Base-by-base conservation (phyloP, 2,329 filamentous ascomycete genomes). In the Botryotinia calthae region DNA sequence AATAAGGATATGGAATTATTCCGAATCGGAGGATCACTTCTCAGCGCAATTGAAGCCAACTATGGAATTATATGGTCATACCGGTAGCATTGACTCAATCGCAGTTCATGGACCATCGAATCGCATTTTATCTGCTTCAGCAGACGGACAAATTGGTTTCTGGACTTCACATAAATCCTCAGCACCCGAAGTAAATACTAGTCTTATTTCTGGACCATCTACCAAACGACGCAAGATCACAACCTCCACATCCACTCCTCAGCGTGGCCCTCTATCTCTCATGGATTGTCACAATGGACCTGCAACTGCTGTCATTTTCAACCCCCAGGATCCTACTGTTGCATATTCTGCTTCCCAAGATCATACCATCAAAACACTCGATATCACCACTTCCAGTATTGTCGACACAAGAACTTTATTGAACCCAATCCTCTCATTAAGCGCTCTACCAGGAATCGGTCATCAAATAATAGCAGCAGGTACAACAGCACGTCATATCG, bases 301-400 rank as follows among this genome's bases (percentile, higher is more conserved):
- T 25, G 93, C 95, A 62, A 93, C 93, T 1, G 92, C 91, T 71
- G 92, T 91, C 54, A 87, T 94, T 65, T 98, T 99, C 85, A 93
- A 97, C 82, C 91, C 91, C 7, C 87, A 89, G 71, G 95, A 98
- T 82, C 84, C 90, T 18, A 97, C 93, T 22, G 93, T 98, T 58
- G 95, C 93, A 64, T 98, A 99, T 85, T 95, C 94, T 1, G 90
- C 91, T 34, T 97, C 94, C 28, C 92, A 93, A 84, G 97, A 99
- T 84, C 95, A 97, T 85, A 93, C 93, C 1, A 85, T 98, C 77
- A 91, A 91, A 76, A 98, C 96, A 0, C 92, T 97, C 84, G 96
- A 99, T 84, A 87, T 99, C 64, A 91, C 94, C 0, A 98, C 95
- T 1, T 86, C 89, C 71, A 85, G 86, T 42, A 88, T 93, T 73